Percentiles rank a stretch among this genome's conserved stretches.
Evolutionary conservation across 495 filamentous ascomycete genomes (phyloP).

Genomic region (Neurospora sublineolata): DNA sequence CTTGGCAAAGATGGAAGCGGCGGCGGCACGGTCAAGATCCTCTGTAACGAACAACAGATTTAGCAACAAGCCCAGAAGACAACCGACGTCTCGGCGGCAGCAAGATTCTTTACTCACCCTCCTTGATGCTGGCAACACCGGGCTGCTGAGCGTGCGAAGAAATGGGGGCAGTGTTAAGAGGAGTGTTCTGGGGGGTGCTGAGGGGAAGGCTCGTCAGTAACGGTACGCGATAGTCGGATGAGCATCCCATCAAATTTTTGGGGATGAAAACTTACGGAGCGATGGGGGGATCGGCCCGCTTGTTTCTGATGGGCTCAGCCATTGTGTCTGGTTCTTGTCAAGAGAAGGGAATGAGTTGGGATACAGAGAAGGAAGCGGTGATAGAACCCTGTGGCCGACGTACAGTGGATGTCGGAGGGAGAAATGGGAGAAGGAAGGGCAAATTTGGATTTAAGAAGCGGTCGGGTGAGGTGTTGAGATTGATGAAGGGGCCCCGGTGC

Average conservation of each 20-base stretch:
- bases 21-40: slow-evolving; percentile 74
- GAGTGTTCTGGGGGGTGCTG: slow-evolving; percentile 94
- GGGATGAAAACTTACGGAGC: slow-evolving; percentile 51
- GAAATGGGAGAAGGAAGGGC: not conserved
- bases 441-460: not conserved
- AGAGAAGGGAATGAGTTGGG: slow-evolving; percentile 1
- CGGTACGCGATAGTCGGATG: not conserved
- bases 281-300: slow-evolving; percentile 68
- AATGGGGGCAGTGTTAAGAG: slow-evolving; percentile 88
- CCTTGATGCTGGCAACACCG: slow-evolving; percentile 87
- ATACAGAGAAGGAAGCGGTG: not conserved
- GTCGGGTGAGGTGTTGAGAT: not conserved
- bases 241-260: not conserved
- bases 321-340: slow-evolving; percentile 34
- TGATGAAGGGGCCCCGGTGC: not conserved
- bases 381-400: not conserved
- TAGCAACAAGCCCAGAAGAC: slow-evolving; percentile 1
- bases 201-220: slow-evolving; percentile 18
- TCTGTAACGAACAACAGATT: slow-evolving; percentile 42
- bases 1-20: slow-evolving; percentile 83
- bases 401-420: not conserved
- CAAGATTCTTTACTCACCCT: slow-evolving; percentile 53
- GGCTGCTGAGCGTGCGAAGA: slow-evolving; percentile 96
- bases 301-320: slow-evolving; percentile 87
- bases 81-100: slow-evolving; percentile 17